Percentiles rank a stretch among this genome's conserved stretches.
These are phyloP conservation scores for Phylloporus scabripes DNA, from an alignment of 768 basidiomycete genomes.

Conservation along the genomic window DNA sequence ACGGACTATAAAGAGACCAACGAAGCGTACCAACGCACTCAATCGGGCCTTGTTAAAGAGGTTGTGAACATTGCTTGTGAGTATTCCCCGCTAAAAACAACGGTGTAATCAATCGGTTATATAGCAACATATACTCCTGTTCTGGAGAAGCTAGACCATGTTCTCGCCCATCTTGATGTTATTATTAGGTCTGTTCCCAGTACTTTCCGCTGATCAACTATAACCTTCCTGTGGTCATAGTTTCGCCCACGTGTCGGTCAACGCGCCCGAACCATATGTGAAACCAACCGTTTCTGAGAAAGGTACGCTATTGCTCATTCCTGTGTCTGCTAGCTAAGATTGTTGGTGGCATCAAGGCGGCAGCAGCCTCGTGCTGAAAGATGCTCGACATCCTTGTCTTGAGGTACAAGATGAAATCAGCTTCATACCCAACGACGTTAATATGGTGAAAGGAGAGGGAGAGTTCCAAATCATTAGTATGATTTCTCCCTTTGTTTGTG, in stretches of 20 bases:
- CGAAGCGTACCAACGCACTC: constrained; percentile 66
- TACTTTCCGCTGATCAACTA: neutral
- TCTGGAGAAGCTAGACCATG: constrained; percentile 74
- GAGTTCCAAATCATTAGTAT: constrained; percentile 94
- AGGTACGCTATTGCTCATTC: constrained; percentile 39
- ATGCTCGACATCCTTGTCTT: constrained; percentile 92
- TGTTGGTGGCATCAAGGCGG: constrained; percentile 43
- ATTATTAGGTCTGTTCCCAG: constrained; percentile 62
- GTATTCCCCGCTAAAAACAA: constrained; percentile 18
- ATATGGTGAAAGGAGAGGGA: constrained; percentile 89
- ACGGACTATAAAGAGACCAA: constrained; percentile 67
- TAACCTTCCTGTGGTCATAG: constrained; percentile 35
- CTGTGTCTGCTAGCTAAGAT: neutral
- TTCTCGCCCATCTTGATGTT: constrained; percentile 89
- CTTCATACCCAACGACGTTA: constrained; percentile 90
- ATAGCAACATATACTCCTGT: constrained; percentile 91
- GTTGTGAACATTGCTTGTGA: constrained; percentile 88
- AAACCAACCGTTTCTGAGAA: constrained; percentile 77
- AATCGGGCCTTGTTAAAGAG: constrained; percentile 82
- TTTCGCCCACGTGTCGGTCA: constrained; percentile 86
- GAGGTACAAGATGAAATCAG: constrained; percentile 93
- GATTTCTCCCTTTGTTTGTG: constrained; percentile 13
- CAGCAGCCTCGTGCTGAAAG: constrained; percentile 73
- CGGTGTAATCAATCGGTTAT: neutral
- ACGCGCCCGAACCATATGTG: constrained; percentile 82